Percentiles rank a stretch among this genome's conserved stretches.
These are phyloP conservation scores for Nyctanthes arbortristis DNA, from an alignment of 257 asterid species.

Conservation along the genomic window DNA sequence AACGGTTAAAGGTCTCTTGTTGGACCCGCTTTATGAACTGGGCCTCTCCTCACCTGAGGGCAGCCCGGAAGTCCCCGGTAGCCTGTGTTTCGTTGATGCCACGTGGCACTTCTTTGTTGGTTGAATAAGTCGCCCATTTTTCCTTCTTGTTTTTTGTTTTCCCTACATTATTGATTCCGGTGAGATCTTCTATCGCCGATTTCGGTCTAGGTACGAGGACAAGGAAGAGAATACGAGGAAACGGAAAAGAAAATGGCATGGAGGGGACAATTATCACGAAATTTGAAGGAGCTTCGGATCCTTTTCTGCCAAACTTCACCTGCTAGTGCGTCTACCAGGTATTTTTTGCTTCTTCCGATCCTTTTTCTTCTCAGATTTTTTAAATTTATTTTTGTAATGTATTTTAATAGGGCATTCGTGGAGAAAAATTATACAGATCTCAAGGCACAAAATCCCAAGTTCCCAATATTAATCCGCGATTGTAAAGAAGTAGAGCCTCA, in stretches of 20 bases:
- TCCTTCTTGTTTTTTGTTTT: too few species aligned
- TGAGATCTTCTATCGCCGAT: too few species aligned
- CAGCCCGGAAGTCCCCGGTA: too few species aligned
- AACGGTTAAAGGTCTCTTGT: too few species aligned
- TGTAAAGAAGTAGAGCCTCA: constrained; percentile 10
- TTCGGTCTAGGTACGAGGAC: not conserved
- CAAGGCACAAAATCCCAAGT: constrained; percentile 6
- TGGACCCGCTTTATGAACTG: too few species aligned
- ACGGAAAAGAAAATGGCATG: constrained; percentile 3
- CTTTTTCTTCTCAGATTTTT: not conserved
- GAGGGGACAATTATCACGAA: constrained; percentile 17
- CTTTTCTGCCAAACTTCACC: constrained; percentile 16
- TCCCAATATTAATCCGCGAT: constrained; percentile 18
- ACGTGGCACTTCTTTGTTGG: too few species aligned
- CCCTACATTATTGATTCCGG: too few species aligned
- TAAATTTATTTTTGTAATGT: not conserved
- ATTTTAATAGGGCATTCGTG: constrained; percentile 1
- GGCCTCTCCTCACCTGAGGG: too few species aligned
- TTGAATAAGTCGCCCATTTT: too few species aligned
- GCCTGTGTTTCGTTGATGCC: too few species aligned
- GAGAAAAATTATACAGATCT: constrained; percentile 17
- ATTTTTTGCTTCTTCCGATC: not conserved
- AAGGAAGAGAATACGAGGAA: not conserved
- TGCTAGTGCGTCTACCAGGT: constrained; percentile 15
- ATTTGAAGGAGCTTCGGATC: constrained; percentile 18